A percentile compares a stretch with the other conserved stretches of the same genome.
Evolutionary conservation across 352 stramenopile genomes (phyloP).

Genomic region (Pythium plurisporium): DNA sequence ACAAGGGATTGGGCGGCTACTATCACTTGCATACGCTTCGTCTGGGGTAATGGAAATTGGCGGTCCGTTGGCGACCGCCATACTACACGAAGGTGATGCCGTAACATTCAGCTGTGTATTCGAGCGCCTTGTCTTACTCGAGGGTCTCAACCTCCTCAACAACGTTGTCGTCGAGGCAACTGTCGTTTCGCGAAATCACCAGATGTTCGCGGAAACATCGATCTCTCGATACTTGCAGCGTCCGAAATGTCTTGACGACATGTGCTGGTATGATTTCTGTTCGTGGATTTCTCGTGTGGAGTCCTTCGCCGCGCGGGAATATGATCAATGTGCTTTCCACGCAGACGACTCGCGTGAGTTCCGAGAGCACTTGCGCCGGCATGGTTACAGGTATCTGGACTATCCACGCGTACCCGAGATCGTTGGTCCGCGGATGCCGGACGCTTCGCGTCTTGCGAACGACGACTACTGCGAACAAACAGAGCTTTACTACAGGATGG

Average conservation of each 20-base stretch:
- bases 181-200: background rate
- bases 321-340: background rate
- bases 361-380: background rate
- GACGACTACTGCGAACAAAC: constrained; percentile 4
- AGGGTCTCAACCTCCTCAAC: constrained; percentile 19
- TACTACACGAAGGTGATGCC: constrained; percentile 12
- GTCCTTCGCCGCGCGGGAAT: background rate
- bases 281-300: background rate
- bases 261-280: constrained; percentile 25
- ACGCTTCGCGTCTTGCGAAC: background rate
- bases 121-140: constrained; percentile 12
- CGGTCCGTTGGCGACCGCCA: constrained; percentile 20
- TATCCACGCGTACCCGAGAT: constrained; percentile 21
- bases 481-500: constrained; percentile 18
- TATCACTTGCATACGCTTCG: constrained; percentile 18
- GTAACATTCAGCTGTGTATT: constrained; percentile 21
- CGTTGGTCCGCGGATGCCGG: constrained; percentile 10
- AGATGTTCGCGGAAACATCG: constrained; percentile 16
- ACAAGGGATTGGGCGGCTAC: constrained; percentile 6
- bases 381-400: background rate
- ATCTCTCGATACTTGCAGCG: constrained; percentile 16
- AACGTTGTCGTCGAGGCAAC: constrained; percentile 13
- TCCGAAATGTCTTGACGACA: constrained; percentile 7
- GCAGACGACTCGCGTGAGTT: background rate
- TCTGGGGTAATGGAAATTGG: constrained; percentile 25